Percentiles rank a stretch among this genome's conserved stretches.
Conservation (phyloP, 768 basidiomycete species). For the Termitomyces bulborhizus region DNA sequence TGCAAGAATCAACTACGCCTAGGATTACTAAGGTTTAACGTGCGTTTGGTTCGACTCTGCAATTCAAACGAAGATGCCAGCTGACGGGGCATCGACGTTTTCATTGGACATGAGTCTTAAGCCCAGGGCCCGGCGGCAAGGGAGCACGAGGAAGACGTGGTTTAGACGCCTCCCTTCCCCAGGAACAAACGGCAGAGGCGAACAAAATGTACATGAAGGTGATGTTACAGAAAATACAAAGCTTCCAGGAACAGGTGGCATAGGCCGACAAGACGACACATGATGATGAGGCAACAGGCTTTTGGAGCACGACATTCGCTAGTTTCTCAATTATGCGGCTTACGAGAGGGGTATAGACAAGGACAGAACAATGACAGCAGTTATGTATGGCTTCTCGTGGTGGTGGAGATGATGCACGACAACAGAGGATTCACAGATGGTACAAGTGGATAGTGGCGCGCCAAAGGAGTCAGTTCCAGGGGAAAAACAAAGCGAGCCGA, state of each 20-base stretch:
- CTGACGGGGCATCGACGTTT: not conserved
- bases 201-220: not conserved
- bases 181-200: conserved; percentile 1
- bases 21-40: not conserved
- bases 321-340: not conserved
- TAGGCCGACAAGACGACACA: not conserved
- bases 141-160: conserved; percentile 9
- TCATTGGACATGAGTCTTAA: conserved; percentile 7
- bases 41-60: not conserved
- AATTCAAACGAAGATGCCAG: not conserved
- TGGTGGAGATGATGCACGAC: not conserved
- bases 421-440: not conserved
- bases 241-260: not conserved
- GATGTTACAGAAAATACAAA: no score
- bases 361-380: not conserved
- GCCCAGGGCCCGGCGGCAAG: conserved; percentile 13
- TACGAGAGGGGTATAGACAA: not conserved
- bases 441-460: not conserved
- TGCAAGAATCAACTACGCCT: not conserved
- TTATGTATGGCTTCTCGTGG: no score
- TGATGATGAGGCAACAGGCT: not conserved
- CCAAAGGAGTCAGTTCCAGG: not conserved
- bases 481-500: no score
- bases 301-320: not conserved
- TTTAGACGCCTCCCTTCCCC: not conserved